Percentiles rank a stretch among this genome's conserved stretches.
Evolutionary conservation across 179 eudicot species (phyloP).

Genomic region (Spinacia oleracea): DNA sequence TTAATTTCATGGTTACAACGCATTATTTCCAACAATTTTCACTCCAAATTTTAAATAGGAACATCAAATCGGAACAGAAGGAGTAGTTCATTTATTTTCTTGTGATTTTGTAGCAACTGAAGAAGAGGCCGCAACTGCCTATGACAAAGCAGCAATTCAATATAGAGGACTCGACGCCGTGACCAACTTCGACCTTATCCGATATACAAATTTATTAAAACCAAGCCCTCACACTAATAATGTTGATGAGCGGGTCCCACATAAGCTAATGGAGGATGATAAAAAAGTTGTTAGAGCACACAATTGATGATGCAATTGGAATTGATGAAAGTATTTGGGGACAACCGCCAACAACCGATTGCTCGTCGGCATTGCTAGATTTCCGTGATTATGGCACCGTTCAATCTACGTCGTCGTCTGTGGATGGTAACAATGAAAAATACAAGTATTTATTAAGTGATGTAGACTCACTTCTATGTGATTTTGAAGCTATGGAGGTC

Average conservation of each 20-base stretch:
- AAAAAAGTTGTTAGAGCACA: slow-evolving; percentile 2
- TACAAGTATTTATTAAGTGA: too few relatives aligned
- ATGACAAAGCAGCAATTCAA: slow-evolving; percentile 77
- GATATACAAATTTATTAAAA: slow-evolving; percentile 49
- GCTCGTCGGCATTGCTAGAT: slow-evolving; percentile 24
- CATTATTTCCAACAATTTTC: too few relatives aligned
- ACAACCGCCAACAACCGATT: background rate
- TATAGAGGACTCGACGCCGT: slow-evolving; percentile 74
- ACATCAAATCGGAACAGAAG: too few relatives aligned
- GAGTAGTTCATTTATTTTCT: too few relatives aligned
- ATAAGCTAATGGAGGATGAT: background rate
- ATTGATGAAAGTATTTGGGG: slow-evolving; percentile 20
- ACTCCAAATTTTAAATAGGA: too few relatives aligned
- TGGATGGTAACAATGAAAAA: too few relatives aligned
- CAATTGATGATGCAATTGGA: slow-evolving; percentile 13
- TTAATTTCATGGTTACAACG: too few relatives aligned
- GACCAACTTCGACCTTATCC: slow-evolving; percentile 79
- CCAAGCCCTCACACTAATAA: slow-evolving; percentile 26
- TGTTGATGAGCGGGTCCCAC: background rate
- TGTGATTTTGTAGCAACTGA: slow-evolving; percentile 76
- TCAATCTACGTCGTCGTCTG: too few relatives aligned
- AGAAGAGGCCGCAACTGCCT: slow-evolving; percentile 83
- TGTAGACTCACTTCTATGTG: too few relatives aligned
- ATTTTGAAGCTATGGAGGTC: too few relatives aligned
- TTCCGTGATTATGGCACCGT: slow-evolving; percentile 5